These are phyloP conservation scores for Gentiana dahurica DNA, from an alignment of 257 asterid species.

Conservation along the genomic window DNA sequence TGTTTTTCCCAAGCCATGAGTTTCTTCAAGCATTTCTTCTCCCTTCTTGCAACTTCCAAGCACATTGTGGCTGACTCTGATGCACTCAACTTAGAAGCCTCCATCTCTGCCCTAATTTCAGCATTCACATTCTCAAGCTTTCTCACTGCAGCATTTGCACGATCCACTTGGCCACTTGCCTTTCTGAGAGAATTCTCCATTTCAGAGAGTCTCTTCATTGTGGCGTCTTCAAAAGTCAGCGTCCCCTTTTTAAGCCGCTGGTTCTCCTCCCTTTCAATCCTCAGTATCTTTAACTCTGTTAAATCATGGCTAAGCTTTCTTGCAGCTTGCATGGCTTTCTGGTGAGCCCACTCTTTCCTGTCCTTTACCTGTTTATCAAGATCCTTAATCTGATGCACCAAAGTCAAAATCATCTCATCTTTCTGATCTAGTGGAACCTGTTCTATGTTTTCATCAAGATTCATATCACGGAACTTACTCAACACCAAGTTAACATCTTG, in stretches of 20 bases:
- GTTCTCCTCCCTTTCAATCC: slow-evolving; percentile 89
- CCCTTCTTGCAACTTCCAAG: slow-evolving; percentile 79
- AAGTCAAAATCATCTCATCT: slow-evolving; percentile 67
- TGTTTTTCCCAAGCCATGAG: slow-evolving; percentile 85
- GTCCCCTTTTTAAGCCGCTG: slow-evolving; percentile 68
- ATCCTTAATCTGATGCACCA: slow-evolving; percentile 75
- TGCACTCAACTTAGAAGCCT: slow-evolving; percentile 83
- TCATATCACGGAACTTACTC: slow-evolving; percentile 72
- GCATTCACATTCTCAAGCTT: slow-evolving; percentile 80
- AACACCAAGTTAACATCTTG: slow-evolving; percentile 75
- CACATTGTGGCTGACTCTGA: slow-evolving; percentile 69
- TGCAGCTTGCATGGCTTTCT: slow-evolving; percentile 97
- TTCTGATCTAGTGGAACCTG: slow-evolving; percentile 55
- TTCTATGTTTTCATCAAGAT: slow-evolving; percentile 65
- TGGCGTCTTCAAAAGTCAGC: slow-evolving; percentile 50
- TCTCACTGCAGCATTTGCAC: slow-evolving; percentile 64
- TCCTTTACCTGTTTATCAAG: slow-evolving; percentile 82
- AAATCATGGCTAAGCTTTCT: slow-evolving; percentile 80
- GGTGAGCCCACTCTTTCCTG: slow-evolving; percentile 91
- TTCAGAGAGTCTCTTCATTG: slow-evolving; percentile 58
- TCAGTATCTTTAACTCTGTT: slow-evolving; percentile 73
- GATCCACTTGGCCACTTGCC: slow-evolving; percentile 83
- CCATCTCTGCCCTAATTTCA: slow-evolving; percentile 91
- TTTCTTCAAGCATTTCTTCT: slow-evolving; percentile 71
- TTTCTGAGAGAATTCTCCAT: slow-evolving; percentile 80